Evolutionary conservation across 805 yeast species (phyloP).

Genomic region (Kodamaea kakaduensis): DNA sequence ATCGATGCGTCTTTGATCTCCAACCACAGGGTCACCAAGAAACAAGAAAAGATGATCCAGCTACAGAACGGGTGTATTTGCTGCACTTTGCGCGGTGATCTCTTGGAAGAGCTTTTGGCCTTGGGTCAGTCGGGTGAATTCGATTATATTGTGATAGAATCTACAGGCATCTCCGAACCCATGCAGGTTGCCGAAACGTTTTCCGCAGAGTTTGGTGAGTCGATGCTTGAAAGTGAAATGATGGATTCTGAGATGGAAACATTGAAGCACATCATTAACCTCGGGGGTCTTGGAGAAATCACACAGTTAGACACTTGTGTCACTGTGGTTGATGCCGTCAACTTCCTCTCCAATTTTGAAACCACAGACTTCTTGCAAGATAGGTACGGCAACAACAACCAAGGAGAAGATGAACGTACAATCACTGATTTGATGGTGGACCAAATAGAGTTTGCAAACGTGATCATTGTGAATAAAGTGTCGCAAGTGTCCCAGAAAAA

Average conservation of each 20-base stretch:
- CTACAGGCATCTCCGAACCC: conserved; percentile 47
- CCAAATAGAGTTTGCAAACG: conserved; percentile 46
- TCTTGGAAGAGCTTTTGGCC: conserved; percentile 39
- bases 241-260: conserved; percentile 16
- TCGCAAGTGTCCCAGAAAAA: conserved; percentile 24
- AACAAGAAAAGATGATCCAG: conserved; percentile 42
- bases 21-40: conserved; percentile 36
- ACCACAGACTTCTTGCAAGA: conserved; percentile 41
- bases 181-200: conserved; percentile 51
- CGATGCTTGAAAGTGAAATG: conserved; percentile 23
- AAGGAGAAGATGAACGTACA: conserved; percentile 40
- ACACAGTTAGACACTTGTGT: conserved; percentile 44
- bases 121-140: conserved; percentile 33
- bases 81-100: conserved; percentile 45
- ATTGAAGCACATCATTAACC: conserved; percentile 23
- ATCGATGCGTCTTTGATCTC: conserved; percentile 41
- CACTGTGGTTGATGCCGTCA: conserved; percentile 43
- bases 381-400: conserved; percentile 38
- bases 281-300: conserved; percentile 40
- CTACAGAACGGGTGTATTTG: conserved; percentile 48
- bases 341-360: conserved; percentile 40
- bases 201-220: conserved; percentile 37
- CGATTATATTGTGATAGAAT: conserved; percentile 43
- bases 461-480: conserved; percentile 40
- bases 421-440: conserved; percentile 45